These are phyloP conservation scores for Aspergillus sp. DNA, from an alignment of 2,329 filamentous ascomycete genomes.

Conservation along the genomic window DNA sequence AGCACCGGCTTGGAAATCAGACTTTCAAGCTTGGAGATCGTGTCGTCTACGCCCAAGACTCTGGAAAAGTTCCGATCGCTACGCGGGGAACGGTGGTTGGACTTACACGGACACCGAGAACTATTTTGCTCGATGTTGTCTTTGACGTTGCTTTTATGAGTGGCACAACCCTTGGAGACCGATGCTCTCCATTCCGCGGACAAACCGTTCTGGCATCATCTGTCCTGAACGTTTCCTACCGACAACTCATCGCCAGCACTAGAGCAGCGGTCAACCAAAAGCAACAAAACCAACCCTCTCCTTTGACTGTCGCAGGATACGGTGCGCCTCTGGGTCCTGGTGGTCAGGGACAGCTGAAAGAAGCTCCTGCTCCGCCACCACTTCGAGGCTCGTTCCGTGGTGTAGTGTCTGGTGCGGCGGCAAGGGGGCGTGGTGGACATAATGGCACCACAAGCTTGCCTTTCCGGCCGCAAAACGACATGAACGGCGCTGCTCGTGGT, in stretches of 20 bases:
- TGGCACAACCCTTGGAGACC: constrained; percentile 84
- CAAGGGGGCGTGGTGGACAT: constrained; percentile 28
- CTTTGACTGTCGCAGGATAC: constrained; percentile 57
- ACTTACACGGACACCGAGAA: constrained; percentile 81
- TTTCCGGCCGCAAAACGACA: constrained; percentile 29
- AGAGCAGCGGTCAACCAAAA: constrained; percentile 41
- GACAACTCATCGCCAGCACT: constrained; percentile 68
- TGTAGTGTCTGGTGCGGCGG: constrained; percentile 49
- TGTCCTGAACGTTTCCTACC: constrained; percentile 81
- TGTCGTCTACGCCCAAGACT: constrained; percentile 87
- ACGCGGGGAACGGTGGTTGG: constrained; percentile 92
- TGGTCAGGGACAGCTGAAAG: constrained; percentile 60
- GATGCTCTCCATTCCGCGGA: constrained; percentile 89
- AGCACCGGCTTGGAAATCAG: constrained; percentile 85
- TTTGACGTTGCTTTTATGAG: constrained; percentile 98
- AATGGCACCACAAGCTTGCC: constrained; percentile 30
- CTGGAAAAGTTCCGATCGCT: constrained; percentile 91
- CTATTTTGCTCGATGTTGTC: constrained; percentile 81
- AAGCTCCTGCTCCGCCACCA: constrained; percentile 57
- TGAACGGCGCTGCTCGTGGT: constrained; percentile 24
- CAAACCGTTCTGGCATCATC: constrained; percentile 87
- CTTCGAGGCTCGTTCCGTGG: constrained; percentile 60
- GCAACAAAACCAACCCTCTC: constrained; percentile 58
- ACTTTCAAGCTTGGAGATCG: constrained; percentile 82
- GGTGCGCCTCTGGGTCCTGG: constrained; percentile 58